Base-by-base conservation (phyloP, 805 yeast genomes). In the Helenozyma rhizophorensis region DNA sequence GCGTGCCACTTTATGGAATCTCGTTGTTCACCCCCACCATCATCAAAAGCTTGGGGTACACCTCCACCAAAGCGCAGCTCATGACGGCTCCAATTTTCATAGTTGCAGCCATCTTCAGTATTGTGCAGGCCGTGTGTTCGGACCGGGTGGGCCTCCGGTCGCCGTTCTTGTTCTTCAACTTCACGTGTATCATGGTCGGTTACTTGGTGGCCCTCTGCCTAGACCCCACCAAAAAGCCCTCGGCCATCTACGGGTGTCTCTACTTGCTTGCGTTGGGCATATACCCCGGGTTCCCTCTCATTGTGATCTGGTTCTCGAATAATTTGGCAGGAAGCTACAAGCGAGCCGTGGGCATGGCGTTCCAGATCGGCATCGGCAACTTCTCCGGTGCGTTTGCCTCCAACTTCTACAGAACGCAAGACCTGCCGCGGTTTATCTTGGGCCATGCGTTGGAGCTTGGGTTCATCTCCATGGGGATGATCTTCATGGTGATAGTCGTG, bases 11-110 rank as follows among this genome's bases (percentile, higher is more conserved):
- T 5, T 63, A 63, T 35, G 65, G 59, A 9, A 40, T 68, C 14
- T 59, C 74, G 14, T 57, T 65, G 13, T 69, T 70, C 36, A 44
- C 70, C 21, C 75, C 76, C 8, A 59, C 73, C 3, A 64, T 70
- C 37, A 60, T 70, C 37, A 60, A 49, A 28, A 58, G 54, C 33
- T 53, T 70, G 53, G 76, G 76, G 1, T 69, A 67, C 47, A 47
- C 65, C 27, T 52, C 57, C 17, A 55, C 62, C 19, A 50, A 45
- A 13, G 63, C 74, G 0, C 74, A 70, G 45, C 55, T 68, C 9
- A 39, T 70, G 53, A 60, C 73, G 0, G 67, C 68, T 14, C 75
- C 75, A 7, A 54, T 65, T 18, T 69, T 68, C 42, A 51, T 56
- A 9, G 50, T 54, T 14, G 66, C 68, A 2, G 49, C 62, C 4